These are phyloP conservation scores for Aspergillus glaucus DNA, from an alignment of 2,329 filamentous ascomycete genomes.

Conservation along the genomic window DNA sequence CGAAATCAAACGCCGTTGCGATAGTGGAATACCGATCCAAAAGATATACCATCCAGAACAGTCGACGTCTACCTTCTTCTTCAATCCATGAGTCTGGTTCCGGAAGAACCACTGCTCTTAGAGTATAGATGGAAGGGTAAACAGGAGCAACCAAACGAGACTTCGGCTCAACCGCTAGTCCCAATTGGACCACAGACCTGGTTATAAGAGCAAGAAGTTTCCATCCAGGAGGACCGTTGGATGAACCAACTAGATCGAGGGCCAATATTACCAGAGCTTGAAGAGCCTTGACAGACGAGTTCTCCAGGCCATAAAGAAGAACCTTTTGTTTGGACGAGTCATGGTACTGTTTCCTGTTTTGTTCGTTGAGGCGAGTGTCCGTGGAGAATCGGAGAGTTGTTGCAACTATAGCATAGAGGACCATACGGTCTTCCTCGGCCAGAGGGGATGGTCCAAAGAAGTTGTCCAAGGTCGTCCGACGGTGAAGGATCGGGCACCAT, in stretches of 20 bases:
- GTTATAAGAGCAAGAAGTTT: conserved; percentile 86
- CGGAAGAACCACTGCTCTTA: conserved; percentile 76
- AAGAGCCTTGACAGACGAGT: conserved; percentile 79
- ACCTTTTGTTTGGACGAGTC: conserved; percentile 78
- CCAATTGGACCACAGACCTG: conserved; percentile 79
- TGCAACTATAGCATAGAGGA: conserved; percentile 83
- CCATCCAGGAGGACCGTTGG: conserved; percentile 87
- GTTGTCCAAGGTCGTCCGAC: conserved; percentile 71
- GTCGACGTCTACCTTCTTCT: conserved; percentile 73
- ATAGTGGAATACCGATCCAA: conserved; percentile 87
- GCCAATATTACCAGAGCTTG: conserved; percentile 84
- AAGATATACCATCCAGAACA: conserved; percentile 94
- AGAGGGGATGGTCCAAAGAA: conserved; percentile 71
- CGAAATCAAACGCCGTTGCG: conserved; percentile 86
- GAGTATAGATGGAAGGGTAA: conserved; percentile 80
- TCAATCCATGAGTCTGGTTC: conserved; percentile 82
- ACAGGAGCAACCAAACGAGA: conserved; percentile 71
- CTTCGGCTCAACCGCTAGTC: conserved; percentile 74
- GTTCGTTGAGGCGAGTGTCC: conserved; percentile 66
- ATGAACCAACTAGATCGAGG: conserved; percentile 75
- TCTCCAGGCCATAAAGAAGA: conserved; percentile 78
- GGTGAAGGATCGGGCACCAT: conserved; percentile 86
- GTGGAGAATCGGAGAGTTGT: conserved; percentile 79
- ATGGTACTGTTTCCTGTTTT: conserved; percentile 69
- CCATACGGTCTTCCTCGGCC: conserved; percentile 73